A percentile compares a stretch with the other conserved stretches of the same genome.
Evolutionary conservation across 2,329 filamentous ascomycete genomes (phyloP).

Genomic region (Ascochyta koolunga): DNA sequence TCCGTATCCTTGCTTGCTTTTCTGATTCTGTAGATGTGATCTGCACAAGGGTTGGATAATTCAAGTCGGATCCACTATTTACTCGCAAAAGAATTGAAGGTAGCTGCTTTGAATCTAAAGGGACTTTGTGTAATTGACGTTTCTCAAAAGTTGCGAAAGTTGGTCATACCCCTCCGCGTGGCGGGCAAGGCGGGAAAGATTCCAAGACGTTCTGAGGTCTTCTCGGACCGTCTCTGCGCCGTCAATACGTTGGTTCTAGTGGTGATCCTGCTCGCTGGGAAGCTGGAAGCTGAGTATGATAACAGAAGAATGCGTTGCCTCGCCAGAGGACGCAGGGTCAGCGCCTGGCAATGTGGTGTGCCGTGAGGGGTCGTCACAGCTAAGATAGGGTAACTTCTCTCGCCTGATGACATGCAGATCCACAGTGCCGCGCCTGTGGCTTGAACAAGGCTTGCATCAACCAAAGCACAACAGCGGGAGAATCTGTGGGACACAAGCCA

Average conservation of each 20-base stretch:
- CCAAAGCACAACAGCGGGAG: slow-evolving; percentile 7
- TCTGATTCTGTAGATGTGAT: slow-evolving; percentile 2
- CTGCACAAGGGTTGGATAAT: background rate
- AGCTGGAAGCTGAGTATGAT: background rate
- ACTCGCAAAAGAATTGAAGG: background rate
- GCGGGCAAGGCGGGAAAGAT: slow-evolving; percentile 14
- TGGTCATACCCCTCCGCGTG: slow-evolving; percentile 19
- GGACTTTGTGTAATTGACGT: background rate
- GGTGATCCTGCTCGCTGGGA: background rate
- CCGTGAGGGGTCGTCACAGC: slow-evolving; percentile 14
- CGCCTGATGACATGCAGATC: slow-evolving; percentile 25
- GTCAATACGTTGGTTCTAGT: background rate
- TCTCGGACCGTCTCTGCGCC: slow-evolving; percentile 15
- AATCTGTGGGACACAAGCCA: background rate
- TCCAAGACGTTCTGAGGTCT: slow-evolving; percentile 17
- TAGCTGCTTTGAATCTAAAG: background rate
- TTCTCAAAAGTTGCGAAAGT: slow-evolving; percentile 4
- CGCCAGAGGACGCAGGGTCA: slow-evolving; percentile 5
- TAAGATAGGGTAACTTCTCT: slow-evolving; percentile 14
- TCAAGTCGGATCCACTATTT: background rate
- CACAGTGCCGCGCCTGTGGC: slow-evolving; percentile 13
- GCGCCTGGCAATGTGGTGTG: slow-evolving; percentile 1
- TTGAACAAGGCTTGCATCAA: slow-evolving; percentile 8
- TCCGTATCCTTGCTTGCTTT: background rate
- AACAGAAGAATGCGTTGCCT: slow-evolving; percentile 9